Evolutionary conservation across 371 early-diverging fungal species (phyloP).

Genomic region (Entomophthora muscae): DNA sequence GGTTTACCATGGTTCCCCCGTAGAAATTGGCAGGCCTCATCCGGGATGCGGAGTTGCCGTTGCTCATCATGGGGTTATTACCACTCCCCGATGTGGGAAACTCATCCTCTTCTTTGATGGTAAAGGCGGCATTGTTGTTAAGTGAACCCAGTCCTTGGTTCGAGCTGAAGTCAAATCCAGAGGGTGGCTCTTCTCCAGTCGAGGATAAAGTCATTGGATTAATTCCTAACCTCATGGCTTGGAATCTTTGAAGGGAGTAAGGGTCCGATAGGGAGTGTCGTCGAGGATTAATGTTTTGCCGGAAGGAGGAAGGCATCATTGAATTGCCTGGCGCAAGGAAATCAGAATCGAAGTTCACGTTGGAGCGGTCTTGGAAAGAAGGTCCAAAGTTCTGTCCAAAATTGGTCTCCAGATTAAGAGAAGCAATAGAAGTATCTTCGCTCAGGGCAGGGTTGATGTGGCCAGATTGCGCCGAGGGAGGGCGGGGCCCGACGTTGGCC

Average conservation of each 20-base stretch:
- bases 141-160: background rate
- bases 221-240: conserved; percentile 7
- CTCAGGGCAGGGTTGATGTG: background rate
- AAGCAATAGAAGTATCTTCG: background rate
- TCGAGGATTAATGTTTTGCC: background rate
- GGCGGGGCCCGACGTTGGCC: background rate
- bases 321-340: conserved; percentile 1
- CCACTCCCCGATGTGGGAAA: background rate
- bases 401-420: conserved; percentile 3
- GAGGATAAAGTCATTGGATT: background rate
- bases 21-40: background rate
- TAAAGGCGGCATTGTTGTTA: background rate
- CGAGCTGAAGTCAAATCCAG: conserved; percentile 3
- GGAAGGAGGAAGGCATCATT: background rate
- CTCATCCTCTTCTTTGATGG: background rate
- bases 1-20: background rate
- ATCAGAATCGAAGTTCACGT: conserved; percentile 2
- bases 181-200: background rate
- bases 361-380: conserved; percentile 4
- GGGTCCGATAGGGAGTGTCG: conserved; percentile 11
- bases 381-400: background rate
- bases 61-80: background rate
- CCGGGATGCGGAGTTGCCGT: background rate
- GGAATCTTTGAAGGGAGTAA: conserved; percentile 8
- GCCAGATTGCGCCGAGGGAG: background rate